Evolutionary conservation across 2,329 filamentous ascomycete species (phyloP), one percentile per base, ranked within the genome.

Genomic region (Pseudomassariella vexata): DNA sequence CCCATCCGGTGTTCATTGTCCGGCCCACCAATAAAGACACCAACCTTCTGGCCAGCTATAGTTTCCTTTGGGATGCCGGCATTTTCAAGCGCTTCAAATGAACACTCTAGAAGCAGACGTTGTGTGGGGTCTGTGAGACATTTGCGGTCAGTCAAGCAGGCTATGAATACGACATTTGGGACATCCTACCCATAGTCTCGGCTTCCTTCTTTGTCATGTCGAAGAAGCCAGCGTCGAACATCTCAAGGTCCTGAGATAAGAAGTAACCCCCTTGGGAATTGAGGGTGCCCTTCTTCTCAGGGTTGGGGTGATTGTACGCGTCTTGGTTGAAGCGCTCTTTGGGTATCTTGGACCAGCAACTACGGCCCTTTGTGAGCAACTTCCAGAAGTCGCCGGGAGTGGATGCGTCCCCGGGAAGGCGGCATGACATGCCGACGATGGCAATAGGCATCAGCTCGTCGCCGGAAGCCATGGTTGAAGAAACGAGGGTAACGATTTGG

Each of bases 361-460:
- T 58, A 28, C 55, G 48, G 9, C 81, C 81, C 41, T 77, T 70
- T 44, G 75, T 68, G 7, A 87, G 62, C 2, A 86, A 60, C 20
- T 83, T 72, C 81, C 82, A 86, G 31, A 83, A 73, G 19, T 67
- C 65, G 23, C 81, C 74, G 28, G 70, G 67, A 44, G 66, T 71
- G 14, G 70, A 69, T 37, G 77, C 74, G 35, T 48, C 44, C 22
- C 73, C 56, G 9, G 79, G 79, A 49, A 80, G 79, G 30, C 79
- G 68, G 42, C 79, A 78, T 27, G 79, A 72, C 65, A 81, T 77
- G 39, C 78, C 78, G 26, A 83, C 70, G 37, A 84, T 82, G 40
- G 79, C 79, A 47, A 84, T 74, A 52, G 79, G 78, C 24, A 24
- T n/a, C n/a, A n/a, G n/a, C n/a, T n/a, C n/a, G n/a, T n/a, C n/a